Base-by-base conservation (phyloP, 495 filamentous ascomycete species). In the Alectoria sarmentosa region DNA sequence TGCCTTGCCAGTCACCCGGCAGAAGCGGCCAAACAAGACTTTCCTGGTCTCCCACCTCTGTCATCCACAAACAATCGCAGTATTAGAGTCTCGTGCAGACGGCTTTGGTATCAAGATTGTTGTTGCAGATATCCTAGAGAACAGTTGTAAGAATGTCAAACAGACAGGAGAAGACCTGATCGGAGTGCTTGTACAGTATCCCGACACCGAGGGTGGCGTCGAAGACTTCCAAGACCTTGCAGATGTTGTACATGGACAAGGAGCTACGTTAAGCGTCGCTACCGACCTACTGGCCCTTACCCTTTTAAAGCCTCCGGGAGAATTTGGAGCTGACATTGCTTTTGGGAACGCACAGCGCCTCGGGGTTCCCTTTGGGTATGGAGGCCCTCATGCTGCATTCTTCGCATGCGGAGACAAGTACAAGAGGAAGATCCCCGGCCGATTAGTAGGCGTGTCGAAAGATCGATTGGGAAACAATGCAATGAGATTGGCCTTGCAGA, bases 321-420 rank as follows among this genome's bases (percentile, higher is more conserved):
- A 98, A 73, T 96, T 94, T 78, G 94, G 94, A 21, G 94, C 94
- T 8, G 94, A 98, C 75, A 93, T 98, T 69, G 94, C 93, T 9
- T 96, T 98, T 74, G 94, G 94, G 62, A 97, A 88, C 73, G 85
- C 94, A n/a, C 94, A 98, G 78, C 79, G 94, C 63, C 86, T 98
- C 66, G 94, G 94, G 73, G 91, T 98, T 4, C 94, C 94, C 3
- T 84, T 98, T 73, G 94, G 95, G 49, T 96, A 88, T 71, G 94
- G 94, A 73, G 94, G 94, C 26, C 94, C 94, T 28, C 95, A 98
- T 73, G 94, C 94, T 41, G 94, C 95, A 36, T 98, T 98, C 84
- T 96, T 98, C 72, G 92, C 94, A 32, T 92, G 91, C 62, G 81
- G 84, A 32, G 93, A 98, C 48, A 92, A 96, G 77, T 84, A 93